A percentile compares a stretch with the other conserved stretches of the same genome.
Evolutionary conservation across 106 monocot species (phyloP).

Genomic region (Hemerocallis citrina): DNA sequence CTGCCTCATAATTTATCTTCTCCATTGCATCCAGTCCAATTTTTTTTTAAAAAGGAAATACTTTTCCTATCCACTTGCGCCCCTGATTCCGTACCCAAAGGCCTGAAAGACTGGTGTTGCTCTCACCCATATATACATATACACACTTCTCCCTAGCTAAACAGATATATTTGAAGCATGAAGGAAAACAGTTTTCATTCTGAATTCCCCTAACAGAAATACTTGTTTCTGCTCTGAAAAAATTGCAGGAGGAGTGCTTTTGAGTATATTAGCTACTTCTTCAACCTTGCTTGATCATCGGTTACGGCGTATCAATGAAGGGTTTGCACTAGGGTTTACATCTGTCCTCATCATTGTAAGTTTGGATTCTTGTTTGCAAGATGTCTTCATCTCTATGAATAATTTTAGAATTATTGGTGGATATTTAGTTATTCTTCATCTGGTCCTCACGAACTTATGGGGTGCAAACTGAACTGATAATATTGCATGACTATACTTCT

Average conservation of each 20-base stretch:
- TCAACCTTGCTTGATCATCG: slow-evolving; percentile 83
- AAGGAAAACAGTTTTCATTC: no score
- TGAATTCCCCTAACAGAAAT: neutral
- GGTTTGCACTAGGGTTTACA: slow-evolving; percentile 87
- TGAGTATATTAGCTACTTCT: slow-evolving; percentile 78
- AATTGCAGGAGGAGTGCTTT: slow-evolving; percentile 56
- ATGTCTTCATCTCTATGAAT: neutral
- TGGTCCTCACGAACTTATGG: neutral
- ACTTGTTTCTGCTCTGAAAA: neutral
- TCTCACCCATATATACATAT: no score
- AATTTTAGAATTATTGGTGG: neutral
- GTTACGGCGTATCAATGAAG: slow-evolving; percentile 64
- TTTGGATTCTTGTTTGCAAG: neutral
- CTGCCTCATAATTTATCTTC: neutral
- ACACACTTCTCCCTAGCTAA: no score
- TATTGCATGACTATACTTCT: no score
- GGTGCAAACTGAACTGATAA: no score
- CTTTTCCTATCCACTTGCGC: no score
- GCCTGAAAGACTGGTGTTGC: no score
- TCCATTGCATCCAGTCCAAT: no score
- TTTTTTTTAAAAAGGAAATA: no score
- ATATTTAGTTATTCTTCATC: neutral
- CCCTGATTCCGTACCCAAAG: no score
- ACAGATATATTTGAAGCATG: no score
- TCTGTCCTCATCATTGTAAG: slow-evolving; percentile 96